These are phyloP conservation scores for Metschnikowia arizonensis DNA, from an alignment of 805 yeast genomes.

Conservation along the genomic window DNA sequence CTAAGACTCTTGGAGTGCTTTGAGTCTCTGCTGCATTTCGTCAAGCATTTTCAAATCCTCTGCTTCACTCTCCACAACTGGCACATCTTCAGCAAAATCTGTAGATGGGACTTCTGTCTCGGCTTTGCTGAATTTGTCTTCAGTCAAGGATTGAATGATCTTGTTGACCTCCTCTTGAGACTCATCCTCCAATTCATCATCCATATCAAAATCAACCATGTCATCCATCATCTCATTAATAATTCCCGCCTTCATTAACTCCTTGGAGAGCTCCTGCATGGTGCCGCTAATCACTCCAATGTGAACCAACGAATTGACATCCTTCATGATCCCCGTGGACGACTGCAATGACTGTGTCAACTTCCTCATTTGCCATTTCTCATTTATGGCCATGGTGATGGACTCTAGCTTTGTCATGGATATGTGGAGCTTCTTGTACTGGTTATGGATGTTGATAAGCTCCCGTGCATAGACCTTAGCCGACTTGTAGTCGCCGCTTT, in stretches of 20 bases:
- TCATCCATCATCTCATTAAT: constrained; percentile 96
- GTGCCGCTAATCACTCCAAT: constrained; percentile 78
- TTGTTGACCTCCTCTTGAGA: constrained; percentile 64
- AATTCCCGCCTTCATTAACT: constrained; percentile 78
- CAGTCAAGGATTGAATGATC: constrained; percentile 43
- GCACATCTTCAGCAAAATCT: constrained; percentile 18
- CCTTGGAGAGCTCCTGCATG: constrained; percentile 82
- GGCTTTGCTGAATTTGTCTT: constrained; percentile 37
- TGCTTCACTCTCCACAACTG: constrained; percentile 36
- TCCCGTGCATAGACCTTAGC: constrained; percentile 83
- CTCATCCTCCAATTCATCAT: constrained; percentile 60
- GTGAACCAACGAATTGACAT: constrained; percentile 72
- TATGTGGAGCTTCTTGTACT: constrained; percentile 65
- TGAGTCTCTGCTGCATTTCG: constrained; percentile 85
- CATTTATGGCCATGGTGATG: constrained; percentile 84
- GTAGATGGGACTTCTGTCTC: constrained; percentile 32
- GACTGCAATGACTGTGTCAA: constrained; percentile 76
- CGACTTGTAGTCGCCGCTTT: constrained; percentile 68
- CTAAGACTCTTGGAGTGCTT: constrained; percentile 59
- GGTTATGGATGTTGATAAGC: constrained; percentile 66
- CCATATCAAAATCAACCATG: constrained; percentile 64
- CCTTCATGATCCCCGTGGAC: constrained; percentile 80
- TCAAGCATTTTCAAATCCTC: constrained; percentile 73
- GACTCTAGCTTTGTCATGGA: constrained; percentile 85
- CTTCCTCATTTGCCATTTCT: constrained; percentile 82